Evolutionary conservation across 1,139 yeast genomes (phyloP), one percentile per base, ranked within the genome.

Genomic region (Suhomyces guaymorum): DNA sequence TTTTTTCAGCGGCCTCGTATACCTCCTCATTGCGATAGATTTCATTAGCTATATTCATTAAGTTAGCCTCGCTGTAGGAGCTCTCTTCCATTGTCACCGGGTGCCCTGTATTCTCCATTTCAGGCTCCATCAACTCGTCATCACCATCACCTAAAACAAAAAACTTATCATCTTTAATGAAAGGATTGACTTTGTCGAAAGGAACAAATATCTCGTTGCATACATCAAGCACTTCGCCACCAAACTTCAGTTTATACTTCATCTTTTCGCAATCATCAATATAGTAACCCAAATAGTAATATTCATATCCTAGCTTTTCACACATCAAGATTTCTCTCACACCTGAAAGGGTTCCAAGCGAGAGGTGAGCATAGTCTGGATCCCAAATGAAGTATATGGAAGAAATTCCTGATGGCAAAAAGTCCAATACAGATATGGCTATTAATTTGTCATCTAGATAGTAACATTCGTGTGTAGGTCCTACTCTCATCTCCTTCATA

Each of bases 311-410:
- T 36, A 75, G 55, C 32, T 57, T 51, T 16, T 66, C 47, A 17
- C 76, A 61, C 63, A 86, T 56, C 4, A 77, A 68, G 31, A 87
- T 63, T 51, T 90, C 97, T 24, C 86, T 60, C 20, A 88, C 50
- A 0, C 88, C 94, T 38, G 90, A 80, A 2, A 89, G 55, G 19
- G 87, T 85, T 0, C 97, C 97, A 24, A 89, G 58, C 0, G 89
- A 82, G 43, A 82, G 61, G 38, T 77, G 70, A 2, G 82, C 79
- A 54, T 71, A 82, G 41, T 80, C 90, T 0, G 95, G 95, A 52
- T 89, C 94, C 87, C 95, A 88, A 12, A 89, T 78, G 51, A 89
- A 84, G 52, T 89, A 90, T 1, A 90, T 92, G 0, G 95, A 82
- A 0, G 96, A 87, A 0, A 90, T 58, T 0, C 90, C 84, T 12